Conservation (phyloP, 306 rosid species). For the Arachis stenosperma region DNA sequence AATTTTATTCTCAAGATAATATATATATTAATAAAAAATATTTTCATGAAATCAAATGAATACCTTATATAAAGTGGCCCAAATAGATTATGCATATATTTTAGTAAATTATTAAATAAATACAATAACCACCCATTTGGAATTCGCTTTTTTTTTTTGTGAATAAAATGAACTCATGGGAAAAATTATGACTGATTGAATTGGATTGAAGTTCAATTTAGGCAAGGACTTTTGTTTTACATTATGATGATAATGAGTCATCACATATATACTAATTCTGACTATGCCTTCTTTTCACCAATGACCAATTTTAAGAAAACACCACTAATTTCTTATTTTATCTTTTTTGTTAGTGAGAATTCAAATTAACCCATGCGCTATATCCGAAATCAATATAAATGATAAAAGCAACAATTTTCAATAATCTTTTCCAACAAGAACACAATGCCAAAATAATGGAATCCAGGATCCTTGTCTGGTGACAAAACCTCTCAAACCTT, state of each 20-base stretch:
- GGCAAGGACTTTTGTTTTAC: not conserved
- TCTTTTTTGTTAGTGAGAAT: not conserved
- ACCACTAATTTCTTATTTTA: not conserved
- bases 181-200: not conserved
- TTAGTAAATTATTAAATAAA: not conserved
- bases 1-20: no score
- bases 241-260: not conserved
- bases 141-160: no score
- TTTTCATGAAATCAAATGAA: no score
- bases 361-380: not conserved
- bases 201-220: not conserved
- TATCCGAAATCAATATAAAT: not conserved
- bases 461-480: not conserved
- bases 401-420: slow-evolving; percentile 17
- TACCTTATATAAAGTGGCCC: not conserved
- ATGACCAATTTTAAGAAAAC: not conserved
- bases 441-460: not conserved
- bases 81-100: not conserved
- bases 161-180: not conserved
- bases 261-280: not conserved
- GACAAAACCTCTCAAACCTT: slow-evolving; percentile 8
- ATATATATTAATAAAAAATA: no score
- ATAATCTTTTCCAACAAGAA: not conserved
- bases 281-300: not conserved
- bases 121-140: not conserved